phyloP scores from a whole-genome alignment of 352 stramenopile genomes.

The Pythium aquatile region DNA sequence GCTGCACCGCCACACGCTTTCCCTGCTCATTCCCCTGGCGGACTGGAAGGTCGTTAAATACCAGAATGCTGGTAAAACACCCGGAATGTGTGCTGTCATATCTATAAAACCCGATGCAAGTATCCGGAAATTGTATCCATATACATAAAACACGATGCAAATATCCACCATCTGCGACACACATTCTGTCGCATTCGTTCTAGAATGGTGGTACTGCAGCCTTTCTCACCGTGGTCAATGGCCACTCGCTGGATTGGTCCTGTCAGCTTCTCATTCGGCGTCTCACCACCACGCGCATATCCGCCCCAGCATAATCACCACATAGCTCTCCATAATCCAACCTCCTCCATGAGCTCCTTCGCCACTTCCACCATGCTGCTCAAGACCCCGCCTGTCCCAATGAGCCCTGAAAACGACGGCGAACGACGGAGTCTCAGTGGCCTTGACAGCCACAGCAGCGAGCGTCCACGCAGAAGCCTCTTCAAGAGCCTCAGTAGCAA shows the following conservation, averaged over 20 bases:
- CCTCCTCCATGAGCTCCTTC: conserved; percentile 7
- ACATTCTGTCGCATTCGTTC: not conserved
- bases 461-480: not conserved
- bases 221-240: too few species aligned
- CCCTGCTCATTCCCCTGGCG: not conserved
- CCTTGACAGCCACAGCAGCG: not conserved
- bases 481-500: conserved; percentile 6
- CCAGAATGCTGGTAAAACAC: conserved; percentile 1
- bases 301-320: not conserved
- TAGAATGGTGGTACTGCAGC: not conserved
- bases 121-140: not conserved
- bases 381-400: not conserved
- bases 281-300: not conserved
- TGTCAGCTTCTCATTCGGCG: conserved; percentile 3
- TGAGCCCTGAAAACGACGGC: not conserved
- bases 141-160: conserved; percentile 8
- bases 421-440: not conserved
- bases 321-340: not conserved
- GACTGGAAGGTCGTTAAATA: not conserved
- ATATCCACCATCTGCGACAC: conserved; percentile 5
- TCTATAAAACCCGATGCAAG: conserved; percentile 4
- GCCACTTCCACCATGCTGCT: conserved; percentile 1
- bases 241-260: not conserved
- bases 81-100: conserved; percentile 8
- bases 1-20: not conserved